phyloP scores from a whole-genome alignment of 2,329 filamentous ascomycete genomes.

The Colletotrichum somersetense region DNA sequence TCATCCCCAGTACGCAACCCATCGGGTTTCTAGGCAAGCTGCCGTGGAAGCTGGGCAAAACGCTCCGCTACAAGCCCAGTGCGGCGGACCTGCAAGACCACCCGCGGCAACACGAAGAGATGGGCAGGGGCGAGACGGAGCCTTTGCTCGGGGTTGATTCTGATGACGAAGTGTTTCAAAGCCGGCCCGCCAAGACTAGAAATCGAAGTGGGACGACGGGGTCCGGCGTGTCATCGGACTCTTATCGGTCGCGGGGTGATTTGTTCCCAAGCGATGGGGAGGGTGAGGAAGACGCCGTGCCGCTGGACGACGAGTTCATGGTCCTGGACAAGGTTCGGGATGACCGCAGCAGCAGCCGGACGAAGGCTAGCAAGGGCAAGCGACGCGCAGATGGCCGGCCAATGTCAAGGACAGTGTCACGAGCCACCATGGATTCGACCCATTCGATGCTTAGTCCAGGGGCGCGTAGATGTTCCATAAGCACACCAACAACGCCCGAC shows the following conservation, averaged over 20 bases:
- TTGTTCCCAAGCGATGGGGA: constrained; percentile 88
- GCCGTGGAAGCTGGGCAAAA: constrained; percentile 87
- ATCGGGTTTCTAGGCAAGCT: constrained; percentile 87
- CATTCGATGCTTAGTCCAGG: constrained; percentile 47
- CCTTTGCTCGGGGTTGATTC: constrained; percentile 70
- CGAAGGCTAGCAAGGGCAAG: constrained; percentile 73
- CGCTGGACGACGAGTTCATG: constrained; percentile 91
- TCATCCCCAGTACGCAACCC: constrained; percentile 89
- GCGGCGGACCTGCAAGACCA: constrained; percentile 92
- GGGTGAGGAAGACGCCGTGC: constrained; percentile 93
- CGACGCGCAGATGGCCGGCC: constrained; percentile 54
- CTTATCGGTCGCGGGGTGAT: constrained; percentile 88
- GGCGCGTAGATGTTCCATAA: constrained; percentile 44
- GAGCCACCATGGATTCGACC: constrained; percentile 66
- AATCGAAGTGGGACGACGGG: constrained; percentile 83
- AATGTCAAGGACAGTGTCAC: constrained; percentile 67
- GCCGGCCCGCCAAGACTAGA: constrained; percentile 57
- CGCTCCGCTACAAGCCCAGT: constrained; percentile 88
- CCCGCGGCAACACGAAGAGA: constrained; percentile 67
- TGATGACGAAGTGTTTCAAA: constrained; percentile 47
- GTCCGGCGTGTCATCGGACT: constrained; percentile 86
- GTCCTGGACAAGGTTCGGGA: constrained; percentile 84
- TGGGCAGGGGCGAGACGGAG: constrained; percentile 69
- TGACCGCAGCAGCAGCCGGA: constrained; percentile 72
- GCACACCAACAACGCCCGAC: constrained; percentile 51